phyloP scores from a whole-genome alignment of 768 basidiomycete genomes.

The Grammothele lineata region DNA sequence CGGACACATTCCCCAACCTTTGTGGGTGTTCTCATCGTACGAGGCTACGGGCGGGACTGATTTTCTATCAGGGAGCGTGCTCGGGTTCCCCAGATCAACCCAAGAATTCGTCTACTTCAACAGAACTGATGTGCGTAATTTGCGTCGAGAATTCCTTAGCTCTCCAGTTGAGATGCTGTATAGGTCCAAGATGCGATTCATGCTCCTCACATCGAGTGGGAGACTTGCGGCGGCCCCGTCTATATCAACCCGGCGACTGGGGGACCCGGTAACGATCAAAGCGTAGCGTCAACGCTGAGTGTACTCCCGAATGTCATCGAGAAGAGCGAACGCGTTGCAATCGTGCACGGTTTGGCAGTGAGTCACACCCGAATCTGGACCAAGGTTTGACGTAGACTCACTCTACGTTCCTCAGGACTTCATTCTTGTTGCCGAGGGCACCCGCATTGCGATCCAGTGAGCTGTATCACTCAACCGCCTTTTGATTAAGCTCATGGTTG shows the following conservation, averaged over 20 bases:
- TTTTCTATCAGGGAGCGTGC: slow-evolving; percentile 59
- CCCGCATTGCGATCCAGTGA: slow-evolving; percentile 33
- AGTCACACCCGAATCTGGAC: not conserved
- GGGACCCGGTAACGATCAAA: slow-evolving; percentile 24
- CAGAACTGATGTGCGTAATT: slow-evolving; percentile 33
- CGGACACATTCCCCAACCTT: slow-evolving; percentile 40
- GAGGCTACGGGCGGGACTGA: no score
- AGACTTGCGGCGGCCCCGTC: slow-evolving; percentile 23
- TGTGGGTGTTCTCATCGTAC: not conserved
- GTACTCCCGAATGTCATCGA: slow-evolving; percentile 35
- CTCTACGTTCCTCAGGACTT: slow-evolving; percentile 33
- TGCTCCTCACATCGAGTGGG: slow-evolving; percentile 33
- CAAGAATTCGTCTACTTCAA: slow-evolving; percentile 57
- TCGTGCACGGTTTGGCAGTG: slow-evolving; percentile 32
- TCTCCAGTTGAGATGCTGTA: not conserved
- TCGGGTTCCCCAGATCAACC: slow-evolving; percentile 65
- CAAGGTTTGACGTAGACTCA: no score
- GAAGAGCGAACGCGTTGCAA: slow-evolving; percentile 31
- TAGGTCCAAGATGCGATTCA: slow-evolving; percentile 35
- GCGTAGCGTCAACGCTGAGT: slow-evolving; percentile 30
- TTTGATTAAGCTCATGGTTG: not conserved
- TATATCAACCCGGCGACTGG: slow-evolving; percentile 27
- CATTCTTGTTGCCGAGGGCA: slow-evolving; percentile 33
- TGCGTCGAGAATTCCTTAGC: not conserved
- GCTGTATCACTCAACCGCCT: slow-evolving; percentile 2